These are phyloP conservation scores for Scheffersomyces segobiensis DNA, from an alignment of 1,139 yeast genomes.

Conservation along the genomic window DNA sequence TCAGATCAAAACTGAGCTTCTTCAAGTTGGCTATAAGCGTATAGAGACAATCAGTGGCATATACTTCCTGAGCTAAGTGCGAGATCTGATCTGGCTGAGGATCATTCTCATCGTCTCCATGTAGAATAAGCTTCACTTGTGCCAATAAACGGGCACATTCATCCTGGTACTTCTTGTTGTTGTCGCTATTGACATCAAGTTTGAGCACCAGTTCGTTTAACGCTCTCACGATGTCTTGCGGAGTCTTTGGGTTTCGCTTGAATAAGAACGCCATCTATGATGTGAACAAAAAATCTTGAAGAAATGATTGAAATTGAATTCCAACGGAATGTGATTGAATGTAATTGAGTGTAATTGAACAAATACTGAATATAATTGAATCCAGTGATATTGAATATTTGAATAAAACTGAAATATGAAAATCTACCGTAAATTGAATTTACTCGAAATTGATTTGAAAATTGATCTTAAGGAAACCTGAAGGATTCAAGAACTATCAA, in stretches of 20 bases:
- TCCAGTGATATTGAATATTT: neutral
- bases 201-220: constrained; percentile 73
- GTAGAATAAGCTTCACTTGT: constrained; percentile 66
- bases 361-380: neutral
- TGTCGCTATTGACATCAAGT: constrained; percentile 56
- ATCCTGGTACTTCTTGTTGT: constrained; percentile 65
- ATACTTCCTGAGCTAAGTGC: constrained; percentile 71
- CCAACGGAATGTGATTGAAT: neutral
- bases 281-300: too few species aligned
- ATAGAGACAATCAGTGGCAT: constrained; percentile 68
- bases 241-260: constrained; percentile 90
- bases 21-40: constrained; percentile 58
- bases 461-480: neutral
- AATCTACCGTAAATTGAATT: neutral
- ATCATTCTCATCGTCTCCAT: constrained; percentile 71
- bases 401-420: neutral
- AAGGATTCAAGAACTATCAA: neutral
- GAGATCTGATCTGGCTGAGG: constrained; percentile 81
- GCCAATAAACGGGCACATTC: constrained; percentile 70
- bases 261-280: constrained; percentile 78
- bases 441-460: neutral
- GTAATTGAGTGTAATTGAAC: too few species aligned
- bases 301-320: neutral
- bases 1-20: constrained; percentile 80
- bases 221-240: constrained; percentile 76